Percentiles rank a stretch among this genome's conserved stretches.
These are phyloP conservation scores for Linderina pennispora DNA, from an alignment of 192 early-diverging fungal species.

Conservation along the genomic window DNA sequence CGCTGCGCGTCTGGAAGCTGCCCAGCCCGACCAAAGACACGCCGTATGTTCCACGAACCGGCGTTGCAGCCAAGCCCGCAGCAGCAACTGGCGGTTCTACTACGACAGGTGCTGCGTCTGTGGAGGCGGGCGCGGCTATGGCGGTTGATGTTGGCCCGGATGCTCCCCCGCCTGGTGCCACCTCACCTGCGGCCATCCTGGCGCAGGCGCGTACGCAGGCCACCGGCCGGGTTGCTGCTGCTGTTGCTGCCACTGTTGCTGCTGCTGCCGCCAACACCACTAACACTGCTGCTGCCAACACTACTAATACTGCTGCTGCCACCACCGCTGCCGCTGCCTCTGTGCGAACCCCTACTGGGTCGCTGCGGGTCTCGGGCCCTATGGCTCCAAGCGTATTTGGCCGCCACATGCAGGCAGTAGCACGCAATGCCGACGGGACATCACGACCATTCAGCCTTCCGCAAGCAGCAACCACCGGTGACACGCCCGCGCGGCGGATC, in stretches of 20 bases:
- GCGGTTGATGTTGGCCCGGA: constrained; percentile 8
- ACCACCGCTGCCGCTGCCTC: not conserved
- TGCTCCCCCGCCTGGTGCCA: no score
- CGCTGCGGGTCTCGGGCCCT: no score
- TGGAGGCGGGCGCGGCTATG: constrained; percentile 6
- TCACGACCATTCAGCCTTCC: not conserved
- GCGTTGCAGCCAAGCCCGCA: not conserved
- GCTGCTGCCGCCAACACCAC: not conserved
- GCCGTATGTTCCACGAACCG: constrained; percentile 35
- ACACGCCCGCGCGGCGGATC: not conserved
- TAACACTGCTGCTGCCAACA: not conserved
- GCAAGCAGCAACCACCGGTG: not conserved
- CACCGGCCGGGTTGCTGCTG: not conserved
- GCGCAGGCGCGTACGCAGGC: no score
- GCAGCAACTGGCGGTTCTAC: constrained; percentile 1
- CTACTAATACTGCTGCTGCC: no score
- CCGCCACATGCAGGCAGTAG: not conserved
- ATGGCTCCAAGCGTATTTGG: not conserved
- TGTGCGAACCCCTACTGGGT: no score
- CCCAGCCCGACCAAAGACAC: constrained; percentile 66
- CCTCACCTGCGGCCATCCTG: no score
- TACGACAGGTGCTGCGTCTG: constrained; percentile 1
- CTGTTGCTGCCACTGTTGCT: not conserved
- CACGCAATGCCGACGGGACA: no score
- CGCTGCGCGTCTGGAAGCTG: constrained; percentile 86